Evolutionary conservation across 2,329 filamentous ascomycete genomes (phyloP).

Genomic region (Mycogone perniciosa): DNA sequence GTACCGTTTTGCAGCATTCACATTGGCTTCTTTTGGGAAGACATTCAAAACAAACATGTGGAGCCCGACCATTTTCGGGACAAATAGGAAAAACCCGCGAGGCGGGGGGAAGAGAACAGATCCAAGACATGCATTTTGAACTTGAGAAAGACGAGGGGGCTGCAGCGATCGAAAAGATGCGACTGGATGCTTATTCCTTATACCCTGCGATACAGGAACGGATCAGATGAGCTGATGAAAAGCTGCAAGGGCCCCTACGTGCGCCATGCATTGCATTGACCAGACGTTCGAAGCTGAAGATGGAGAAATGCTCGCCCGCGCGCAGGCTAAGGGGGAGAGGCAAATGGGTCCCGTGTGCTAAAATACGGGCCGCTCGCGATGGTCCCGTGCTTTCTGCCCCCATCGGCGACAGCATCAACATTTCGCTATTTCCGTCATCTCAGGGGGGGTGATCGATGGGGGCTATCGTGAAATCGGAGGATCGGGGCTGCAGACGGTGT

Average conservation of each 20-base stretch:
- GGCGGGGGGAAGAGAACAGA: not conserved
- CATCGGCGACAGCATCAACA: too few species aligned
- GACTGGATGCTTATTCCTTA: too few species aligned
- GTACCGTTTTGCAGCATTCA: not conserved
- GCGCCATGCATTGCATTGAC: not conserved
- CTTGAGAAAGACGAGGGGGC: not conserved
- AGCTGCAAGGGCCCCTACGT: not conserved
- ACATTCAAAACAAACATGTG: not conserved
- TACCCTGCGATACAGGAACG: not conserved
- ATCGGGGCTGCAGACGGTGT: not conserved
- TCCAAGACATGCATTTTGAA: not conserved
- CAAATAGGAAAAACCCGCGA: not conserved
- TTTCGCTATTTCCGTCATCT: too few species aligned
- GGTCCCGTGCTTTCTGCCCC: too few species aligned
- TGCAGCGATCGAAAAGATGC: too few species aligned
- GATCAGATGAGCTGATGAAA: not conserved
- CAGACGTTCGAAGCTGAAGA: not conserved
- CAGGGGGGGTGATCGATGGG: too few species aligned
- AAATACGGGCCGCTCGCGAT: too few species aligned
- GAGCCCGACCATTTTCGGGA: conserved; percentile 1
- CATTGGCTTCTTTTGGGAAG: not conserved
- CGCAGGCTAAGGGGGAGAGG: too few species aligned
- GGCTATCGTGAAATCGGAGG: not conserved
- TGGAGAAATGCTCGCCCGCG: too few species aligned
- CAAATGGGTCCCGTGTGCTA: too few species aligned